A percentile compares a stretch with the other conserved stretches of the same genome.
These are phyloP conservation scores for Porphyrellus cyaneotinctus DNA, from an alignment of 768 basidiomycete species.

Conservation along the genomic window DNA sequence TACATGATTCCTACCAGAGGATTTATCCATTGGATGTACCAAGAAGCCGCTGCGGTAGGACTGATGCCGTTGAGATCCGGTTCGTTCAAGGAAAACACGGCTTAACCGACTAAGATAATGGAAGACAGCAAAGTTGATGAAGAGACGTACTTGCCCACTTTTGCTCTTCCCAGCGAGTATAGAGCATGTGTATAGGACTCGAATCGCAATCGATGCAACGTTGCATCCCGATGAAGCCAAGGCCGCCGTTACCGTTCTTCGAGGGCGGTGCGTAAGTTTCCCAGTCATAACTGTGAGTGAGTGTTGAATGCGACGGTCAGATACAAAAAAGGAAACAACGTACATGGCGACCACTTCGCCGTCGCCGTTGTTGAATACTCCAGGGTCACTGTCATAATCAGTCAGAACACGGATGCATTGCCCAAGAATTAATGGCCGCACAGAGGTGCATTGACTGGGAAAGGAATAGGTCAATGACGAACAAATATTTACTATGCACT, in stretches of 20 bases:
- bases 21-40: slow-evolving; percentile 37
- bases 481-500: not conserved
- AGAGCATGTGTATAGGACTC: slow-evolving; percentile 32
- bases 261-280: slow-evolving; percentile 35
- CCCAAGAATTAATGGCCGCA: slow-evolving; percentile 11
- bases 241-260: slow-evolving; percentile 34
- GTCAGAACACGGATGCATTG: not conserved
- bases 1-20: slow-evolving; percentile 28
- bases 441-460: slow-evolving; percentile 30
- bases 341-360: slow-evolving; percentile 36
- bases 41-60: slow-evolving; percentile 31
- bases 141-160: slow-evolving; percentile 30
- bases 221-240: slow-evolving; percentile 39
- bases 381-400: slow-evolving; percentile 21
- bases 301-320: not conserved
- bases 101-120: slow-evolving; percentile 9
- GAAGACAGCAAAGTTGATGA: not conserved
- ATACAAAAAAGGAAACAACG: not conserved
- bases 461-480: not conserved
- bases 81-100: slow-evolving; percentile 36
- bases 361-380: slow-evolving; percentile 30
- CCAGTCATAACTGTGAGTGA: slow-evolving; percentile 32
- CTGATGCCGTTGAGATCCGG: slow-evolving; percentile 31
- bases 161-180: slow-evolving; percentile 30
- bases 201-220: slow-evolving; percentile 36